Percentiles rank a stretch among this genome's conserved stretches.
phyloP scores from a whole-genome alignment of 2,329 filamentous ascomycete genomes.

The Epichloe hybrida region DNA sequence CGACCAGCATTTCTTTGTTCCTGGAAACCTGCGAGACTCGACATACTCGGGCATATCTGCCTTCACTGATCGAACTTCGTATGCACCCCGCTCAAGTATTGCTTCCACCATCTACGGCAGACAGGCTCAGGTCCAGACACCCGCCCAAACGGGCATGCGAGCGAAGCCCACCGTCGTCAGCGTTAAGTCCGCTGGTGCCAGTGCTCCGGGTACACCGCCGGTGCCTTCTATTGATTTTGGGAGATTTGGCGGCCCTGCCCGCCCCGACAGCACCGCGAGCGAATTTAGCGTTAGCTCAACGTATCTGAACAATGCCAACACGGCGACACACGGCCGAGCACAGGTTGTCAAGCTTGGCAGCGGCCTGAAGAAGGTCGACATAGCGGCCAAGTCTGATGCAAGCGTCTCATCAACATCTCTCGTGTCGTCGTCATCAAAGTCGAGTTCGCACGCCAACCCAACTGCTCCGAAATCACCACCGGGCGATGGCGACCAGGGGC shows the following conservation, averaged over 20 bases:
- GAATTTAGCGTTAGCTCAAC: constrained; percentile 56
- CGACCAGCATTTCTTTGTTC: constrained; percentile 88
- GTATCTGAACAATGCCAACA: constrained; percentile 52
- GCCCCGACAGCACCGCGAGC: constrained; percentile 40
- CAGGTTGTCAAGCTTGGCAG: constrained; percentile 47
- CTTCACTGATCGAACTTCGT: constrained; percentile 48
- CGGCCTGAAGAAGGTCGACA: constrained; percentile 32
- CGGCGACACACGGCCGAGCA: constrained; percentile 41
- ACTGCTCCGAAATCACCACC: constrained; percentile 36
- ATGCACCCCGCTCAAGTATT: constrained; percentile 56
- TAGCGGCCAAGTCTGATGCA: constrained; percentile 25
- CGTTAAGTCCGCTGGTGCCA: constrained; percentile 57
- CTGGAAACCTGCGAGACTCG: constrained; percentile 78
- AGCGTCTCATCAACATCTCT: constrained; percentile 12
- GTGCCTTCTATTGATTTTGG: constrained; percentile 59
- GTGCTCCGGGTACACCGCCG: constrained; percentile 48
- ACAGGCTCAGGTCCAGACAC: constrained; percentile 72
- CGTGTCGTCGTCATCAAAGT: constrained; percentile 5
- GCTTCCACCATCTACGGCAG: constrained; percentile 91
- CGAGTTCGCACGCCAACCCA: constrained; percentile 29
- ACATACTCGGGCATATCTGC: constrained; percentile 70
- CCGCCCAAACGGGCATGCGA: constrained; percentile 75
- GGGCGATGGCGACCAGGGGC: constrained; percentile 40
- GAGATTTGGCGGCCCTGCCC: constrained; percentile 32
- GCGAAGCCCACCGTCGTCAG: constrained; percentile 88